These are phyloP conservation scores for Dipodascus geniculatus DNA, from an alignment of 805 yeast genomes.

Conservation along the genomic window DNA sequence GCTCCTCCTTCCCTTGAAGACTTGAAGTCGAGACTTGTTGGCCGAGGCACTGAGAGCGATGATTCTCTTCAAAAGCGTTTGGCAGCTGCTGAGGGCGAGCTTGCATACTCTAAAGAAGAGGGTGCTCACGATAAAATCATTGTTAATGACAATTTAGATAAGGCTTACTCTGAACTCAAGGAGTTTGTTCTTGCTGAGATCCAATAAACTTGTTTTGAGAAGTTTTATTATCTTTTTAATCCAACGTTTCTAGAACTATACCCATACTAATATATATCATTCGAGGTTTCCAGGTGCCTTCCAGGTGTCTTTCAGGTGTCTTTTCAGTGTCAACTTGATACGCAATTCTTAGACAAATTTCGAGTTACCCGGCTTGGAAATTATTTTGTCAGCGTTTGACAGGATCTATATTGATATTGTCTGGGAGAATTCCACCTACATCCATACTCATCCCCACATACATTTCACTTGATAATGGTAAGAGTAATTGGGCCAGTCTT, in stretches of 20 bases:
- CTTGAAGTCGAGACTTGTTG: conserved; percentile 60
- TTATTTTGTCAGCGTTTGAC: too few species aligned
- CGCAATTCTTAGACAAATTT: background rate
- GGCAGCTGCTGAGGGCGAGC: conserved; percentile 75
- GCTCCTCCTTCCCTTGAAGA: conserved; percentile 88
- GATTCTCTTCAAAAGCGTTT: conserved; percentile 79
- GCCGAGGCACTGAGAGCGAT: conserved; percentile 91
- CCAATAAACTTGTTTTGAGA: background rate
- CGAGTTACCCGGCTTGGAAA: background rate
- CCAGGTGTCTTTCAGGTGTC: too few species aligned
- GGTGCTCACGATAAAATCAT: conserved; percentile 88
- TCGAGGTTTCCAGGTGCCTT: too few species aligned
- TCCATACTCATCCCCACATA: too few species aligned
- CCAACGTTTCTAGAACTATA: too few species aligned
- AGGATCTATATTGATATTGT: too few species aligned
- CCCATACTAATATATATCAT: too few species aligned
- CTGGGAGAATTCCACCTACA: too few species aligned
- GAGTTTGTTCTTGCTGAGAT: conserved; percentile 32
- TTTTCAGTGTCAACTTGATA: too few species aligned
- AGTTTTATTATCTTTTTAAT: background rate
- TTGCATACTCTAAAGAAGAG: conserved; percentile 68
- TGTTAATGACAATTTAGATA: conserved; percentile 85
- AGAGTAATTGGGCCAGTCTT: too few species aligned
- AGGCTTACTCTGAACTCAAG: conserved; percentile 73
- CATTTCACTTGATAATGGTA: too few species aligned